Evolutionary conservation across 2,329 filamentous ascomycete species (phyloP), one percentile per base, ranked within the genome.

Genomic region (Cladosporium phlei): DNA sequence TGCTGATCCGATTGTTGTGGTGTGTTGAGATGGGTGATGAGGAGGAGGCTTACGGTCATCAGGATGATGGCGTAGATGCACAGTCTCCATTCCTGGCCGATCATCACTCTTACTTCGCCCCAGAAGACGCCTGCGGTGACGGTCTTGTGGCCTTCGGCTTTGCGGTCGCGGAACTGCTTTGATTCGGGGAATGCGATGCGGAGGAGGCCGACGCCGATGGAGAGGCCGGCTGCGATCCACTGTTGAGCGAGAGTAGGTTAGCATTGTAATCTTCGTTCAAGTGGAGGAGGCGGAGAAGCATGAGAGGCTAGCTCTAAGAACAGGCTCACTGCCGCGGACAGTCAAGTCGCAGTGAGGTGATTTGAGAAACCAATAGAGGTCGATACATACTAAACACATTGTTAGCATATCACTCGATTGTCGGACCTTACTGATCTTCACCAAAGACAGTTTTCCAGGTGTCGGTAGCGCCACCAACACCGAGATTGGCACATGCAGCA

Each of bases 31-130:
- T n/a, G 11, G 5, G 28, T 4, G 28, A 29, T 12, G 4, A 29
- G 7, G 33, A n/a, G n/a, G n/a, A n/a, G n/a, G 10, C 51, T 38
- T 20, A 40, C 28, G 0, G 82, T 85, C 86, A 90, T 89, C 43
- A 91, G 72, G 52, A 90, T 74, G 63, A 86, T 72, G 65, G 83
- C 86, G 71, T 90, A 91, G 46, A 89, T 61, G 56, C 79, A 84
- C 77, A 89, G 81, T 63, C 79, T 79, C 86, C 86, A 90, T 64
- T 90, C 84, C 29, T 78, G 70, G 4, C 57, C 66, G 11, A 90
- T 65, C 82, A 89, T 88, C 12, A 69, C 62, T 63, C 77, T 82
- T 11, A 79, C 83, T 59, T 89, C 85, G 1, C 66, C 65, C 82
- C 81, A 86, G 68, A 90, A 90, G 7, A 70, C 68, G 12, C 66